Evolutionary conservation across 768 basidiomycete genomes (phyloP), one percentile per base, ranked within the genome.

Genomic region (Cyclocybe aegerita): DNA sequence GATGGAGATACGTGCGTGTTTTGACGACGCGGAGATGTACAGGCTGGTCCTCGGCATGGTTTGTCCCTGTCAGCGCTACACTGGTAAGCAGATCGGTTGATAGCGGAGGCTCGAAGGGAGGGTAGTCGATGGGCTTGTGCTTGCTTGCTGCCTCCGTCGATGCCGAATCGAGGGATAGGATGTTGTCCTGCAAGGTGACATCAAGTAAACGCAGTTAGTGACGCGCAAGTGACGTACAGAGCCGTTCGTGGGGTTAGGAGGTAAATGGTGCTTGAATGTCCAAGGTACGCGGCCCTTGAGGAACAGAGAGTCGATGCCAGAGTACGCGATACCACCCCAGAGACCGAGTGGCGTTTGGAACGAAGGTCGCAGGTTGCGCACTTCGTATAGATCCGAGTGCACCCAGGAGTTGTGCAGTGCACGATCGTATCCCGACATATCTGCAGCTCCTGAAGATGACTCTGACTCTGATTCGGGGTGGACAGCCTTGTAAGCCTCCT

Each of bases 1-100:
- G 57, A 4, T 61, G 53, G 1, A 69, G 53, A 35, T 61, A 74
- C 30, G 62, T 58, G 1, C 41, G 48, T 1, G 71, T 74, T 30
- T 61, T 60, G 42, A 84, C 65, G 3, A 97, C 81, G 31, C 88
- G 78, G 42, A 98, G 74, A 69, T 99, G 97, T 10, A 92, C 74
- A 2, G 88, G 93, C 65, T 98, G 93, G 65, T 98, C 93, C 65
- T 99, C 96, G n/a, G 89, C 86, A 62, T 98, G 96, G 63, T 96
- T 96, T 11, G 96, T 98, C 0, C 90, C 91, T 6, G 96, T 97
- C 39, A 97, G 78, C 2, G 90, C 78, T 34, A 99, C 79, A 32
- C 88, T 89, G 0, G 93, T 98, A 66, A 98, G 76, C 60, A 99
- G 74, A 65, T 98, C 96, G 29, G 96, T 98, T 4, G 91, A 93